Evolutionary conservation across 176 grass and related monocot genomes (phyloP), one percentile per base, ranked within the genome.

Genomic region (Sorghum bicolor): DNA sequence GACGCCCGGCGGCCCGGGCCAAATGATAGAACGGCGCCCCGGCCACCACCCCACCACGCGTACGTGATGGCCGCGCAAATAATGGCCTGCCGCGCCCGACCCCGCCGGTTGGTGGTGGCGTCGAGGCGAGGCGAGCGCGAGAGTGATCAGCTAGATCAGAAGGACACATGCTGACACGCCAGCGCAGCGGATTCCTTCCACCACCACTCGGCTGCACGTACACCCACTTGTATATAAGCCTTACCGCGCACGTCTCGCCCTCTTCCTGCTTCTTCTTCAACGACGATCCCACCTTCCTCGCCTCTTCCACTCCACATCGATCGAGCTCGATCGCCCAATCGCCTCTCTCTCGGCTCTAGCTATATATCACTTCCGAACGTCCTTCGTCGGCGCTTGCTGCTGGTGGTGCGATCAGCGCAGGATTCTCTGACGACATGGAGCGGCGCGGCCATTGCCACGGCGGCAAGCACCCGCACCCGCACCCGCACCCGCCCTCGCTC

Each of bases 191-290:
- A 45, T 32, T 31, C 67, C 12, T 11, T 57, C 62, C 75, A 40
- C 86, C 75, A 40, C 86, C 6, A 62, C 24, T 82, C 24, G 66
- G 12, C 75, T 13, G 83, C 88, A 83, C 71, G 83, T 50, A 37
- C 53, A 89, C 74, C 88, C 74, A 48, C 68, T 80, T 75, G 0
- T 25, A 84, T 80, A 90, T 76, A 85, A 65, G 22, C 87, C 78
- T 69, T 62, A 20, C 64, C 71, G 24, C 83, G 83, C 83, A 82
- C 72, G 83, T 82, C 83, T 28, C 41, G 78, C 71, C 78, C 72
- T 79, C 80, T 25, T 25, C 52, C 29, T 34, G 57, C 32, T 14
- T 65, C 69, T 60, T 22, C 78, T 48, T 39, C 86, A 15, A 13
- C 65, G 10, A 25, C 61, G 15, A 25, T 28, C 24, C 58, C 44